These are phyloP conservation scores for Rutstroemia sydowiana DNA, from an alignment of 2,329 filamentous ascomycete species.

Conservation along the genomic window DNA sequence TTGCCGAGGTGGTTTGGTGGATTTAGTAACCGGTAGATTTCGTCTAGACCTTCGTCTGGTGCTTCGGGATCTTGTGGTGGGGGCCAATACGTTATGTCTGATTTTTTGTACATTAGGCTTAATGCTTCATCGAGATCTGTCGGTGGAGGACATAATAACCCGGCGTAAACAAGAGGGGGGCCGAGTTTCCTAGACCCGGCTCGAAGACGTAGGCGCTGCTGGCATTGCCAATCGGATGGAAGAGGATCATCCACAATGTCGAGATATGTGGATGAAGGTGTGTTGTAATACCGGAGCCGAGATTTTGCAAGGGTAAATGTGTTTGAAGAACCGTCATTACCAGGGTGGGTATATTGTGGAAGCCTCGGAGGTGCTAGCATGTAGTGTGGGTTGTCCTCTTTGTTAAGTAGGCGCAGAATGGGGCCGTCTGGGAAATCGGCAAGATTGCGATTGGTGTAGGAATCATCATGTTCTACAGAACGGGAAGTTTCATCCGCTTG, in stretches of 20 bases:
- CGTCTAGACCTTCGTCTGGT: conserved; percentile 26
- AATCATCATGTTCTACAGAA: not conserved
- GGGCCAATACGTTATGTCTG: conserved; percentile 32
- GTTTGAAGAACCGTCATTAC: conserved; percentile 36
- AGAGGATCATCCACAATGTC: conserved; percentile 50
- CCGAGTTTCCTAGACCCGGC: conserved; percentile 38
- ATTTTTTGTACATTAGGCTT: conserved; percentile 21
- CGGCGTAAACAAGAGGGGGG: conserved; percentile 21
- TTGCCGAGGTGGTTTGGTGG: conserved; percentile 31
- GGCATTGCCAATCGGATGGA: conserved; percentile 29
- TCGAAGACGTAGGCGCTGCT: conserved; percentile 40
- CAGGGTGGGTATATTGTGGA: conserved; percentile 41
- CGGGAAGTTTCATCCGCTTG: not conserved
- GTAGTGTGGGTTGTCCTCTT: conserved; percentile 33
- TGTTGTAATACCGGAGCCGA: conserved; percentile 47
- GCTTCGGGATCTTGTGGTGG: conserved; percentile 17
- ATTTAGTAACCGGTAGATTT: conserved; percentile 35
- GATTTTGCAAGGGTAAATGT: conserved; percentile 47
- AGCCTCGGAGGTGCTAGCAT: conserved; percentile 32
- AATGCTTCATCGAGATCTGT: conserved; percentile 17
- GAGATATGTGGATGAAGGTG: conserved; percentile 45
- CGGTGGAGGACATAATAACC: conserved; percentile 13
- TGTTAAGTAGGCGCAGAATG: conserved; percentile 18
- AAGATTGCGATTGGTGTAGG: conserved; percentile 2
- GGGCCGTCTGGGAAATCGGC: conserved; percentile 21